Percentiles rank a stretch among this genome's conserved stretches.
Conservation (phyloP, 2,329 filamentous ascomycete genomes). For the Cladorrhinum sp. region DNA sequence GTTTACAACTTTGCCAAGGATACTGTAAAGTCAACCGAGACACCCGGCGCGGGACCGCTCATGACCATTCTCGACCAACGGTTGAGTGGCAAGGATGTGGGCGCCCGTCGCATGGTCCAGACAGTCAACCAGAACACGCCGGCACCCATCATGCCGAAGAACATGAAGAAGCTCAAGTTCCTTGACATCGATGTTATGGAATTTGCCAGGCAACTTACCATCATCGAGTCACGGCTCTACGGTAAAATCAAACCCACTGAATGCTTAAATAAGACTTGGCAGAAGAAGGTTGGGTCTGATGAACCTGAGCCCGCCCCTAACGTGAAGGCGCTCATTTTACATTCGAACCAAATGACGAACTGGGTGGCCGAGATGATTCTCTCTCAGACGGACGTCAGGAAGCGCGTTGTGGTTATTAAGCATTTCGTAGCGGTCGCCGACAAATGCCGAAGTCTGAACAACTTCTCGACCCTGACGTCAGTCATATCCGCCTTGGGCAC, state of each 20-base stretch:
- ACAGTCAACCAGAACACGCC: conserved; percentile 81
- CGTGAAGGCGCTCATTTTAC: conserved; percentile 91
- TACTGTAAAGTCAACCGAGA: conserved; percentile 88
- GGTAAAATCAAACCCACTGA: conserved; percentile 95
- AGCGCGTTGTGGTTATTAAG: conserved; percentile 95
- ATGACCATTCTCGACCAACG: conserved; percentile 88
- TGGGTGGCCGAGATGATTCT: conserved; percentile 99
- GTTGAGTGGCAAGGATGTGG: conserved; percentile 80
- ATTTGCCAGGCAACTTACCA: conserved; percentile 95
- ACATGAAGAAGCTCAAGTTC: conserved; percentile 99
- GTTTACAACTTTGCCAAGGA: conserved; percentile 90
- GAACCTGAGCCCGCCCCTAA: conserved; percentile 86
- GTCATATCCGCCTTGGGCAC: conserved; percentile 96
- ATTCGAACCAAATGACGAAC: conserved; percentile 98
- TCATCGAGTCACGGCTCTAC: conserved; percentile 92
- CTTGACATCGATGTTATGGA: conserved; percentile 93
- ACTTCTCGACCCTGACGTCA: conserved; percentile 94
- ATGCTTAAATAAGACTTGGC: conserved; percentile 98
- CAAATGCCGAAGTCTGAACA: conserved; percentile 93
- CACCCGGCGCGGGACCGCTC: conserved; percentile 78
- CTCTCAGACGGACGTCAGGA: conserved; percentile 90
- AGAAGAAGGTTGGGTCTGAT: conserved; percentile 83
- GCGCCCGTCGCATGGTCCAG: conserved; percentile 80
- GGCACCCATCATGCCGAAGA: conserved; percentile 89
- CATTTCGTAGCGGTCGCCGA: conserved; percentile 96